Evolutionary conservation across 108 stramenopile genomes (phyloP), one percentile per base, ranked within the genome.

Genomic region (Stephanodiscus triporus): DNA sequence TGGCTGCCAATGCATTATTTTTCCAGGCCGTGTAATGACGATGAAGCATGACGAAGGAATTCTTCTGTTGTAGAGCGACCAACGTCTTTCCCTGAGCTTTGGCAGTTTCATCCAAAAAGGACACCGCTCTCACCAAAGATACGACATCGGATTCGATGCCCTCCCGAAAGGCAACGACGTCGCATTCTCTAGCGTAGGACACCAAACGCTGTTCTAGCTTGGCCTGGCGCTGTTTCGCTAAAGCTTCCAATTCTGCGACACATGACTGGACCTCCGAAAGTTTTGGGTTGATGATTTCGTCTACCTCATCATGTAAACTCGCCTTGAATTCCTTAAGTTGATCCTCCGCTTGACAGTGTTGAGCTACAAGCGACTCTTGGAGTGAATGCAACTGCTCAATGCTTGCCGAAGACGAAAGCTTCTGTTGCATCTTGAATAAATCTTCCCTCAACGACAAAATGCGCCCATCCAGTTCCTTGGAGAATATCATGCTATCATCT

Each of bases 141-240:
- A 63, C 66, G 38, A 73, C 47, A 17, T 84, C 80, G 34, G 72
- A 64, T 51, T 81, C 71, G 8, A 84, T 56, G 27, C 56, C 73
- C n/a, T 76, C 74, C 11, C 59, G 49, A 34, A 81, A 72, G 0
- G 56, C 57, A 40, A 40, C 66, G 9, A 81, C 66, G 53, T 84
- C 76, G 37, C 71, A 68, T 20, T 77, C 60, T 60, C 49, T 72
- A 20, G 84, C 80, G 32, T 68, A 79, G 6, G 80, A 73, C 55
- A 62, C 34, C n/a, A 81, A 55, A 24, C 51, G 51, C 47, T 67
- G 27, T 32, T 84, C 84, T 5, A 84, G 45, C 63, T 65, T 81
- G 9, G 43, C 59, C 63, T 84, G 84, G 9, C 76, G 63, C 63
- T 77, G 76, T 68, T 77, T 84, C 49, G 77, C 53, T 22, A 77